These are phyloP conservation scores for Citrullus colocynthis DNA, from an alignment of 306 rosid genomes.

Conservation along the genomic window DNA sequence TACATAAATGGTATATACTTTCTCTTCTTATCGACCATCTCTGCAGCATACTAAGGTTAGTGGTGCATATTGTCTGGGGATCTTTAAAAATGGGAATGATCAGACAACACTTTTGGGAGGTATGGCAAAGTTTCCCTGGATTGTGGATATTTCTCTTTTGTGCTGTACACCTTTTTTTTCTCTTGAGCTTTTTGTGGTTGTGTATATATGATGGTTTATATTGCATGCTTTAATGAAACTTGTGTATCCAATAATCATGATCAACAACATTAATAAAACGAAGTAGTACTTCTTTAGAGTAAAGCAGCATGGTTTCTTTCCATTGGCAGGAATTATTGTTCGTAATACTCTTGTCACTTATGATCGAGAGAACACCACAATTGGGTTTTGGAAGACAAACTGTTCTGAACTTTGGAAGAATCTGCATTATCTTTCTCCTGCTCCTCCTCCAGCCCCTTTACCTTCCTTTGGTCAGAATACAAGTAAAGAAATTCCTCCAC, in stretches of 20 bases:
- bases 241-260: not conserved
- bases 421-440: slow-evolving; percentile 17
- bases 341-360: slow-evolving; percentile 46
- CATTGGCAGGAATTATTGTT: slow-evolving; percentile 30
- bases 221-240: not conserved
- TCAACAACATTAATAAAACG: not conserved
- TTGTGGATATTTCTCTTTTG: not conserved
- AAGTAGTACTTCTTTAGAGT: not conserved
- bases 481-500: slow-evolving; percentile 14
- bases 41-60: slow-evolving; percentile 35
- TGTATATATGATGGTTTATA: not conserved
- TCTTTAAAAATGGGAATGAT: slow-evolving; percentile 29
- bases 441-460: slow-evolving; percentile 15
- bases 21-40: slow-evolving; percentile 1
- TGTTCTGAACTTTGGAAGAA: slow-evolving; percentile 41
- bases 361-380: slow-evolving; percentile 24
- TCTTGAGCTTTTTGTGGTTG: not conserved
- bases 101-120: slow-evolving; percentile 46
- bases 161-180: not conserved
- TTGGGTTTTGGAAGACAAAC: slow-evolving; percentile 42
- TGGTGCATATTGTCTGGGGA: slow-evolving; percentile 40
- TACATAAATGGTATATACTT: not conserved
- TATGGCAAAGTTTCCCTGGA: not conserved
- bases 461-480: slow-evolving; percentile 8
- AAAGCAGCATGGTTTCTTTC: not conserved